phyloP scores from a whole-genome alignment of 169 alveolate species.

The Cryptosporidium baileyi region DNA sequence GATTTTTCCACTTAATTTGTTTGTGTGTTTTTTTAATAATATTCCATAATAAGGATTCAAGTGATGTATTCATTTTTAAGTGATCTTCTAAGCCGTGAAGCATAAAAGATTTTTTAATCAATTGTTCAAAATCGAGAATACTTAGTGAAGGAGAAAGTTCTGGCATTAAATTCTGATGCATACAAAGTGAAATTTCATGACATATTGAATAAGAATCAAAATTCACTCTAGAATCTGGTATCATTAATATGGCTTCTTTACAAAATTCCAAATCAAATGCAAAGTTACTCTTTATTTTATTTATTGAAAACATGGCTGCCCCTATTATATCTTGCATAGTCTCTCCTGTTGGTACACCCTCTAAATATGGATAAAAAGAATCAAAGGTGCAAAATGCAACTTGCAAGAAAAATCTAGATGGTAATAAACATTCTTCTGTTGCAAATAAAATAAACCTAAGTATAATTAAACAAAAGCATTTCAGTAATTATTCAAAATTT shows the following conservation, averaged over 20 bases:
- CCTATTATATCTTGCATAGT: conserved; percentile 59
- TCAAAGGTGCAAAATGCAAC: conserved; percentile 64
- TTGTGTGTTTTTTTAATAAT: conserved; percentile 14
- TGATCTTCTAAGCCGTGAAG: conserved; percentile 15
- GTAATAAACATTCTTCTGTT: conserved; percentile 40
- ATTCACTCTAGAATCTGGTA: conserved; percentile 6
- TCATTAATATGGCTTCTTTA: neutral
- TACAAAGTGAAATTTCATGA: conserved; percentile 33
- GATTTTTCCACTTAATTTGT: neutral
- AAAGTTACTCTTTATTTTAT: neutral
- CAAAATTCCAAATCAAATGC: conserved; percentile 16
- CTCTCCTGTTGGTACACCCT: conserved; percentile 51
- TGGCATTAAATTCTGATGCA: conserved; percentile 37
- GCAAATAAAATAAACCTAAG: conserved; percentile 58
- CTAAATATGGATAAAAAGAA: conserved; percentile 54
- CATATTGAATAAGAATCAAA: neutral
- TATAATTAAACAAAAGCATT: neutral
- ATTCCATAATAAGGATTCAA: conserved; percentile 10
- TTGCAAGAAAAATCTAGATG: conserved; percentile 6
- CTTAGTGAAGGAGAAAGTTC: conserved; percentile 16
- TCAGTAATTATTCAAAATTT: neutral
- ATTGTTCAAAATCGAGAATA: neutral
- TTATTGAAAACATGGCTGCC: conserved; percentile 32
- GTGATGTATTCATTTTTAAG: neutral
- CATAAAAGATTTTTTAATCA: conserved; percentile 15